Evolutionary conservation across 192 early-diverging fungal genomes (phyloP), one percentile per base, ranked within the genome.

Genomic region (Chytriomyces hyalinus): DNA sequence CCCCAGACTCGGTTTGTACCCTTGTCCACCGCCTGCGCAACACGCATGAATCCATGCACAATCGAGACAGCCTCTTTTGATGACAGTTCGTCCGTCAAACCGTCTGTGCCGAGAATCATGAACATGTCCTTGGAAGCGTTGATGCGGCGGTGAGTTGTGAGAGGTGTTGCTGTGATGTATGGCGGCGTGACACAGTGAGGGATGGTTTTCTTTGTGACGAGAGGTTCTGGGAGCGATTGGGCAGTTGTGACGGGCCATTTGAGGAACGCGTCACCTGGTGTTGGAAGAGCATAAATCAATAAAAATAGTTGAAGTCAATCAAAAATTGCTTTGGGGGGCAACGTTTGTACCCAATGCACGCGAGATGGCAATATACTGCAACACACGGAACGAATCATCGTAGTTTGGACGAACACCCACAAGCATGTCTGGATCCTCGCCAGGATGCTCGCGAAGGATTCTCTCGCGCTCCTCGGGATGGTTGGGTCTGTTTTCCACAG

Each of bases 111-210:
- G 2, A 88, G 49, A 20, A 88, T 78, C 26, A 88, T 64, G 57
- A 84, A 85, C 50, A 70, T 50, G 79, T 88, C 87, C 13, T 22
- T 63, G 20, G 13, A 6, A 5, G 70, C 65, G 71, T 80, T 73
- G 15, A 81, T 50, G 2, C 36, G 11, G 78, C 83, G 83, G 68
- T 84, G 75, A 17, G 74, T 70, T 9, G 86, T 80, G 70, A 84
- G 82, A 7, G 87, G 87, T 26, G 57, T 70, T 50, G 87, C 87
- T 8, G 87, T 88, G 0, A 87, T 73, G 57, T 88, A 87, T 8
- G 85, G 85, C 44, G 87, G 85, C 11, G 82, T 84, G 28, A 66
- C 48, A 61, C 80, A 82, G 49, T 79, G 73, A 10, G 36, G 51
- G 43, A 76, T n/a, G 47, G 11, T 6, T 49, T 48, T 59, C 20